These are phyloP conservation scores for Diversispora epigaea DNA, from an alignment of 192 early-diverging fungal species.

Conservation along the genomic window DNA sequence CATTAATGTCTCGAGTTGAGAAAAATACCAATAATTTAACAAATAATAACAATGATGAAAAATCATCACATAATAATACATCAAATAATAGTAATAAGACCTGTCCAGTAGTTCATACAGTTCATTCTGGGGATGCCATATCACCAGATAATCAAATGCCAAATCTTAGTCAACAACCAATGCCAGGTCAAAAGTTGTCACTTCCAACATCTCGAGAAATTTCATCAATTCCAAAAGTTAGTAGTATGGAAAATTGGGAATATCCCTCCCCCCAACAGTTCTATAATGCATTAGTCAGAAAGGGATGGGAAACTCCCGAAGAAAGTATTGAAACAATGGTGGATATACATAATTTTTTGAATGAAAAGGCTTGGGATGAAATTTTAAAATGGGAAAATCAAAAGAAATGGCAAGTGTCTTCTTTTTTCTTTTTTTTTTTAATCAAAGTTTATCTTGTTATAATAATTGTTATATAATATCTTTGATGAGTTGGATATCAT, in stretches of 20 bases:
- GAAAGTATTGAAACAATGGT: conserved; percentile 88
- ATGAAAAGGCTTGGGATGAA: conserved; percentile 94
- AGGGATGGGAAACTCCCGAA: conserved; percentile 83
- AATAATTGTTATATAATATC: too few species aligned
- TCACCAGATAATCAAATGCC: conserved; percentile 95
- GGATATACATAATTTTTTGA: conserved; percentile 97
- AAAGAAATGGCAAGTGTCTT: conserved; percentile 51
- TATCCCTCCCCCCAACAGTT: conserved; percentile 92
- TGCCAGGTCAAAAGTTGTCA: conserved; percentile 61
- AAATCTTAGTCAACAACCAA: conserved; percentile 63
- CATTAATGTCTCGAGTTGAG: too few species aligned
- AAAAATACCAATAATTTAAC: not conserved
- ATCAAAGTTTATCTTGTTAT: too few species aligned
- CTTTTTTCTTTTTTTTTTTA: not conserved
- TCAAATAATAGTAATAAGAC: not conserved
- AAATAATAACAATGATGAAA: not conserved
- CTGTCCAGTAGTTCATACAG: conserved; percentile 20
- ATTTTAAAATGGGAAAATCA: conserved; percentile 89
- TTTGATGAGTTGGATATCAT: too few species aligned
- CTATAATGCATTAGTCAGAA: conserved; percentile 82
- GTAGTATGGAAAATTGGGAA: conserved; percentile 66
- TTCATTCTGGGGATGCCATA: conserved; percentile 45
- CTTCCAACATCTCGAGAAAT: conserved; percentile 79
- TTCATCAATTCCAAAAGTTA: conserved; percentile 78
- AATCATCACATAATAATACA: not conserved